Conservation (phyloP, 2,329 filamentous ascomycete species). For the Penicillium corylophilum region DNA sequence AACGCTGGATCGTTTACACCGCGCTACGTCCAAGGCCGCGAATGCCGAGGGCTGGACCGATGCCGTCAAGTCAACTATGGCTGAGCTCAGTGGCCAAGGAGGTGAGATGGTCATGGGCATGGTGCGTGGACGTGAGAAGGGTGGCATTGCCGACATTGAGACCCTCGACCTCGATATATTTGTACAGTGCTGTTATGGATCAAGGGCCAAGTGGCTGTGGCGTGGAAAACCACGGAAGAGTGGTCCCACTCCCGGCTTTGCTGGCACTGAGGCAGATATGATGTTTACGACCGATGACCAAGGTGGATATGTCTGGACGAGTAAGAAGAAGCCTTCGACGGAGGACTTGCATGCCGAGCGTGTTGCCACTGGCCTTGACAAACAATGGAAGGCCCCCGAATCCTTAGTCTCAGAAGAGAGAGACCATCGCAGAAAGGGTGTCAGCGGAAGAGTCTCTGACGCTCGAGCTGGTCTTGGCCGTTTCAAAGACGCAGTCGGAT, state of each 20-base stretch:
- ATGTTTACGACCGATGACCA: conserved; percentile 48
- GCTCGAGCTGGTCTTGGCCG: conserved; percentile 78
- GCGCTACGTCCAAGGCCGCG: conserved; percentile 83
- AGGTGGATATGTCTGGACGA: conserved; percentile 48
- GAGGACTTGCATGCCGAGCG: conserved; percentile 34
- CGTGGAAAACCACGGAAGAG: conserved; percentile 78
- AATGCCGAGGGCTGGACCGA: conserved; percentile 86
- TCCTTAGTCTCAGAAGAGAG: conserved; percentile 35
- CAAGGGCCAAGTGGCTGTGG: conserved; percentile 92
- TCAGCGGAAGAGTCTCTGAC: conserved; percentile 75
- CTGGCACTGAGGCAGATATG: conserved; percentile 38
- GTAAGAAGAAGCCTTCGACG: conserved; percentile 43
- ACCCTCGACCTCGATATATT: conserved; percentile 87
- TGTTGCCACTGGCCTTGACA: conserved; percentile 30
- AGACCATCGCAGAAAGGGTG: conserved; percentile 64
- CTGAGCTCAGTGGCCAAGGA: conserved; percentile 88
- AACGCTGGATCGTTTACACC: conserved; percentile 78
- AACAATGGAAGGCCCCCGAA: conserved; percentile 32
- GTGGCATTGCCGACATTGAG: conserved; percentile 87
- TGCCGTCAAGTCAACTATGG: conserved; percentile 92
- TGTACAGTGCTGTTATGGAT: conserved; percentile 72
- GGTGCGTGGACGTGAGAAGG: conserved; percentile 81
- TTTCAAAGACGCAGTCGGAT: conserved; percentile 80
- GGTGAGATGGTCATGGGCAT: conserved; percentile 96
- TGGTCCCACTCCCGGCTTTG: conserved; percentile 31